Percentiles rank a stretch among this genome's conserved stretches.
Evolutionary conservation across 106 monocot species (phyloP).

Genomic region (Dendrobium nobile): DNA sequence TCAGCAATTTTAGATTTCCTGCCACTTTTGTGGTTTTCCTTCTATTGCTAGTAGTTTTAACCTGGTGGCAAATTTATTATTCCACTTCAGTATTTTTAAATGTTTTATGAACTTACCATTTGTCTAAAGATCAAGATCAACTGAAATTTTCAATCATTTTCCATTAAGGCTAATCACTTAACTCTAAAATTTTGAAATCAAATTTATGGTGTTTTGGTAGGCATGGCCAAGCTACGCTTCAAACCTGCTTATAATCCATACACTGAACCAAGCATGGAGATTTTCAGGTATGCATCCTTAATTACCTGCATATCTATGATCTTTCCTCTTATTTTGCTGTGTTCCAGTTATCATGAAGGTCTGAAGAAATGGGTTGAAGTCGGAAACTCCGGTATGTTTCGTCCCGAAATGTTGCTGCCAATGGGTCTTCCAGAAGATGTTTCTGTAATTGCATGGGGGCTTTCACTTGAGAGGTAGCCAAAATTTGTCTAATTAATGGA

Average conservation of each 20-base stretch:
- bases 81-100: background rate
- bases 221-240: conserved; percentile 83
- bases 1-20: too few relatives aligned
- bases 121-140: background rate
- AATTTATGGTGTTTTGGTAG: conserved; percentile 23
- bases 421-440: conserved; percentile 98
- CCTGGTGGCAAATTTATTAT: too few relatives aligned
- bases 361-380: conserved; percentile 95
- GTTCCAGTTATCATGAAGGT: conserved; percentile 79
- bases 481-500: background rate
- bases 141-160: background rate
- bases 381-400: conserved; percentile 96
- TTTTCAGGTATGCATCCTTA: conserved; percentile 65
- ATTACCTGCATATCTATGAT: background rate
- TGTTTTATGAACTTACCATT: background rate
- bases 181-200: background rate
- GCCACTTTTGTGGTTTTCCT: too few relatives aligned
- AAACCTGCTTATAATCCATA: conserved; percentile 99
- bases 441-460: conserved; percentile 96
- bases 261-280: conserved; percentile 99
- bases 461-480: conserved; percentile 85
- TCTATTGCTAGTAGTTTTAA: too few relatives aligned
- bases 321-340: background rate
- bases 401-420: conserved; percentile 93
- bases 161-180: background rate